These are phyloP conservation scores for Teunomyces aglyptinius DNA, from an alignment of 805 yeast genomes.

Conservation along the genomic window DNA sequence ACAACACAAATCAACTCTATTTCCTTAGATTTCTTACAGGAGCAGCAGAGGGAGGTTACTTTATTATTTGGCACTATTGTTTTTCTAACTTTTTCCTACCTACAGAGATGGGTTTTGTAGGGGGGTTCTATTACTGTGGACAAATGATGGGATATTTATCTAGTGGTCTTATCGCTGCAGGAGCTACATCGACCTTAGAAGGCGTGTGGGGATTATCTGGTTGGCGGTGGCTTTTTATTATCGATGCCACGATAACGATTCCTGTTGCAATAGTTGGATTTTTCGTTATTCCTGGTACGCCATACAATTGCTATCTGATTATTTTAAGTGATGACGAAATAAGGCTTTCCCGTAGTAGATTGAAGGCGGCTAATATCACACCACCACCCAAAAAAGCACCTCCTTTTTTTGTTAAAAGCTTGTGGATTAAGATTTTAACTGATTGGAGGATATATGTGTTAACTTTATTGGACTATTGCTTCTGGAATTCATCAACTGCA, in stretches of 20 bases:
- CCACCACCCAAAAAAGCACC: conserved; percentile 10
- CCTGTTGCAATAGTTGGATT: conserved; percentile 18
- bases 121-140: conserved; percentile 30
- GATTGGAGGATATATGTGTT: conserved; percentile 35
- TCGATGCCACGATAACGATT: conserved; percentile 22
- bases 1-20: conserved; percentile 15
- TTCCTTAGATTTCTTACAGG: conserved; percentile 20
- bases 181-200: conserved; percentile 4
- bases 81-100: conserved; percentile 53
- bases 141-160: conserved; percentile 30
- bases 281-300: conserved; percentile 24
- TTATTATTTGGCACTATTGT: conserved; percentile 11
- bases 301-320: conserved; percentile 43
- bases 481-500: conserved; percentile 35
- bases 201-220: conserved; percentile 5
- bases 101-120: conserved; percentile 10
- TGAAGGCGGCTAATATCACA: conserved; percentile 19
- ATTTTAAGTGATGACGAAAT: conserved; percentile 58
- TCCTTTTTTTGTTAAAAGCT: conserved; percentile 21
- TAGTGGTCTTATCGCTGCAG: conserved; percentile 26
- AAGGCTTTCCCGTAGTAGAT: conserved; percentile 43
- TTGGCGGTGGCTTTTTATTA: conserved; percentile 27
- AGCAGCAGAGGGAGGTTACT: conserved; percentile 14
- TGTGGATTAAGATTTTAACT: conserved; percentile 26
- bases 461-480: conserved; percentile 14